phyloP scores from a whole-genome alignment of 164 flowering plant genomes.

The Annona squamosa region DNA sequence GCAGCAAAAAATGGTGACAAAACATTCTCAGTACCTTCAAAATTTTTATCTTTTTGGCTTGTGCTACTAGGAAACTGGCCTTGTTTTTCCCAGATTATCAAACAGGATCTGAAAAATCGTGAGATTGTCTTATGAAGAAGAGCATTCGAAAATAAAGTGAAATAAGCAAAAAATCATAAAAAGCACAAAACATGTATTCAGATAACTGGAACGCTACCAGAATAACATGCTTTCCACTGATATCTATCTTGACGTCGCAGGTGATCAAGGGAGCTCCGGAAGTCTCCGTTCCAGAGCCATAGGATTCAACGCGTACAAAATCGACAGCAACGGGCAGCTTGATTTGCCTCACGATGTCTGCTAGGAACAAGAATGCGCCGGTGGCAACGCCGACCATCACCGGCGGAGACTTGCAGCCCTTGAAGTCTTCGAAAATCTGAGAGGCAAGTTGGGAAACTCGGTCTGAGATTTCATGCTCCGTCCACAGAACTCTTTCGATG shows the following conservation, averaged over 20 bases:
- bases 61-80: background rate
- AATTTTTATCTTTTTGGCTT: too few species aligned
- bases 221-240: slow-evolving; percentile 61
- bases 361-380: slow-evolving; percentile 81
- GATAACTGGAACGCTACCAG: slow-evolving; percentile 35
- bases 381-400: slow-evolving; percentile 77
- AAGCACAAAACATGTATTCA: background rate
- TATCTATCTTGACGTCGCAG: slow-evolving; percentile 59
- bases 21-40: too few species aligned
- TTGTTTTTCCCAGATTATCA: background rate
- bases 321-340: slow-evolving; percentile 54
- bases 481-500: slow-evolving; percentile 62
- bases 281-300: slow-evolving; percentile 71
- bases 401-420: slow-evolving; percentile 24
- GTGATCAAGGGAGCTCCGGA: slow-evolving; percentile 52
- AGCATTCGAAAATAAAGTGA: background rate
- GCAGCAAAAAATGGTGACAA: too few species aligned
- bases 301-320: slow-evolving; percentile 64
- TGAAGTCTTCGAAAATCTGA: slow-evolving; percentile 42
- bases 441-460: slow-evolving; percentile 59
- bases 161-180: too few species aligned
- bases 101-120: too few species aligned
- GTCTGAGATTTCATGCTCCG: slow-evolving; percentile 33
- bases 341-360: slow-evolving; percentile 58
- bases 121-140: background rate